Evolutionary conservation across 2,329 filamentous ascomycete genomes (phyloP).

Genomic region (Arthrobotrys sphaeroides): DNA sequence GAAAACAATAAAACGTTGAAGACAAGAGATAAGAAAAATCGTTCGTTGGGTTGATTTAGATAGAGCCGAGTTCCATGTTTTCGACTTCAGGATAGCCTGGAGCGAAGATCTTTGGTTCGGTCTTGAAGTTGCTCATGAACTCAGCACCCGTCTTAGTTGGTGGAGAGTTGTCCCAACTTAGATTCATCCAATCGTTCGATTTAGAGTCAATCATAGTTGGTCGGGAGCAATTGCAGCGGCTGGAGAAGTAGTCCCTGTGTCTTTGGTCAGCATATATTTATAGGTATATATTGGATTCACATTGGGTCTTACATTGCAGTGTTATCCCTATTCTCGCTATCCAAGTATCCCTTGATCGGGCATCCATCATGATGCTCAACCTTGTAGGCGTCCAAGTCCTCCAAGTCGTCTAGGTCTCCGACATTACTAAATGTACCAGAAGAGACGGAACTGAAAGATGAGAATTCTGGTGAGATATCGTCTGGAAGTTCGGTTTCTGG

Average conservation of each 20-base stretch:
- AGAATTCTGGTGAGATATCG: constrained; percentile 51
- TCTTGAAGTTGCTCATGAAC: constrained; percentile 47
- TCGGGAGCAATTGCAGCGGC: constrained; percentile 40
- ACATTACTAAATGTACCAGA: constrained; percentile 52
- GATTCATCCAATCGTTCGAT: constrained; percentile 46
- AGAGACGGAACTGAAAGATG: constrained; percentile 51
- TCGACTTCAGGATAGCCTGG: constrained; percentile 49
- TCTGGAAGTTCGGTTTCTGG: constrained; percentile 42
- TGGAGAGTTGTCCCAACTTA: constrained; percentile 52
- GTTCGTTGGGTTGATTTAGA: constrained; percentile 27
- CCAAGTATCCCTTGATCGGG: constrained; percentile 46
- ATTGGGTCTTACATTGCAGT: constrained; percentile 22
- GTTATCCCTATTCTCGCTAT: constrained; percentile 23
- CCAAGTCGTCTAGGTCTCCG: constrained; percentile 44
- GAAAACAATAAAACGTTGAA: neutral
- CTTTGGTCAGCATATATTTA: neutral
- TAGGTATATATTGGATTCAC: neutral
- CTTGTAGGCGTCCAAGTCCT: constrained; percentile 42
- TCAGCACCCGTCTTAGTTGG: constrained; percentile 41
- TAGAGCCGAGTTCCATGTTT: constrained; percentile 48
- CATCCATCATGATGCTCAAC: constrained; percentile 47
- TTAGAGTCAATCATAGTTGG: constrained; percentile 33
- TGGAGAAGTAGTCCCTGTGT: constrained; percentile 49
- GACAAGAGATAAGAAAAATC: neutral
- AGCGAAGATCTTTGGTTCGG: constrained; percentile 48